These are phyloP conservation scores for Penicillium sp. DNA, from an alignment of 2,329 filamentous ascomycete species.

Conservation along the genomic window DNA sequence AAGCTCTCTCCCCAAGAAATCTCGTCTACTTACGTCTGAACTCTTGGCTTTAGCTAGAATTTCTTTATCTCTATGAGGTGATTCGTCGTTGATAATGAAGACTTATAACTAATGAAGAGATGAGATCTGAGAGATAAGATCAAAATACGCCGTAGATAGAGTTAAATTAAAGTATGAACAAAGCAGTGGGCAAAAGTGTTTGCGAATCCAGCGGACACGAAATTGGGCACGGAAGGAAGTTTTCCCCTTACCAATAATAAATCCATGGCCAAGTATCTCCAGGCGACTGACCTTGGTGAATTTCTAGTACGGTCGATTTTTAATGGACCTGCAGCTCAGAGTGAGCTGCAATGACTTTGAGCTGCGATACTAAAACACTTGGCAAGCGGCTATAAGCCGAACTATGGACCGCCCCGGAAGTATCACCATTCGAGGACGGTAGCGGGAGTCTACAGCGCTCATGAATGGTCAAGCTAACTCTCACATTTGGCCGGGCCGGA, in stretches of 20 bases:
- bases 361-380: constrained; percentile 2
- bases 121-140: not conserved
- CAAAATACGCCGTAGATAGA: too few relatives aligned
- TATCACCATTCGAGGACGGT: not conserved
- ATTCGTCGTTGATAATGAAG: not conserved
- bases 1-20: not conserved
- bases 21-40: not conserved
- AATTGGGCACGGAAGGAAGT: too few relatives aligned
- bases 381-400: not conserved
- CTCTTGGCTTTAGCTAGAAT: not conserved
- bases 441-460: not conserved
- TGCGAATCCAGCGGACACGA: not conserved
- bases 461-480: not conserved
- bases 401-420: not conserved
- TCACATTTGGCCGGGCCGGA: not conserved
- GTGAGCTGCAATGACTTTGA: not conserved
- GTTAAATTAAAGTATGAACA: not conserved
- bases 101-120: too few relatives aligned
- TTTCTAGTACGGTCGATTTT: not conserved
- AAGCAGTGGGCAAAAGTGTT: not conserved
- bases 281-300: not conserved
- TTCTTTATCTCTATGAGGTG: not conserved
- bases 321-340: not conserved
- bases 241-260: not conserved
- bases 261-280: not conserved